These are phyloP conservation scores for Stagonosporopsis tanaceti DNA, from an alignment of 2,329 filamentous ascomycete species.

Conservation along the genomic window DNA sequence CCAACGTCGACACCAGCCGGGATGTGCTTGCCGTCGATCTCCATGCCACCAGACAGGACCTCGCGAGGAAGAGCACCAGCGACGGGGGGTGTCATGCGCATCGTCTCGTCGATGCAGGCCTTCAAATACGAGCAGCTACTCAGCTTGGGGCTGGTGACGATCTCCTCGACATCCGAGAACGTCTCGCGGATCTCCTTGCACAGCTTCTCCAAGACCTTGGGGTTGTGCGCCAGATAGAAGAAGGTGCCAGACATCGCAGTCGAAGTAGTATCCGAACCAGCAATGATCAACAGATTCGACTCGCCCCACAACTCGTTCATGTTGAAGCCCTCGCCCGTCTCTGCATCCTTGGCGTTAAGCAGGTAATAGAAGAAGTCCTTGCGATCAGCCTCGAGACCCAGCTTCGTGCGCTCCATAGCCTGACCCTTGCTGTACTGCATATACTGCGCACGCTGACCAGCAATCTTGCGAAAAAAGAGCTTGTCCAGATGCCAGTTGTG, in stretches of 20 bases:
- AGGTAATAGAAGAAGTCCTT: constrained; percentile 61
- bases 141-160: constrained; percentile 46
- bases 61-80: constrained; percentile 49
- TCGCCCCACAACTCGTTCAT: constrained; percentile 59
- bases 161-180: constrained; percentile 49
- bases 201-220: constrained; percentile 42
- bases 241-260: constrained; percentile 53
- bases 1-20: constrained; percentile 49
- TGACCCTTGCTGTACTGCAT: constrained; percentile 55
- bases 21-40: constrained; percentile 47
- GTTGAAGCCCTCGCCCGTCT: constrained; percentile 55
- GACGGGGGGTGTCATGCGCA: constrained; percentile 53
- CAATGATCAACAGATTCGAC: constrained; percentile 59
- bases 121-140: constrained; percentile 46
- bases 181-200: constrained; percentile 45
- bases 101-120: constrained; percentile 52
- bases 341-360: constrained; percentile 56
- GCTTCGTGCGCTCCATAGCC: constrained; percentile 53
- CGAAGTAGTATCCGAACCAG: constrained; percentile 57
- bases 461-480: constrained; percentile 55
- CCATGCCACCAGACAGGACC: constrained; percentile 49
- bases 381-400: constrained; percentile 50
- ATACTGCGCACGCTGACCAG: constrained; percentile 50
- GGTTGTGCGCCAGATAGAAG: constrained; percentile 56
- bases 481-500: constrained; percentile 55